phyloP scores from a whole-genome alignment of 495 filamentous ascomycete genomes.

The Penicillium nucicola region DNA sequence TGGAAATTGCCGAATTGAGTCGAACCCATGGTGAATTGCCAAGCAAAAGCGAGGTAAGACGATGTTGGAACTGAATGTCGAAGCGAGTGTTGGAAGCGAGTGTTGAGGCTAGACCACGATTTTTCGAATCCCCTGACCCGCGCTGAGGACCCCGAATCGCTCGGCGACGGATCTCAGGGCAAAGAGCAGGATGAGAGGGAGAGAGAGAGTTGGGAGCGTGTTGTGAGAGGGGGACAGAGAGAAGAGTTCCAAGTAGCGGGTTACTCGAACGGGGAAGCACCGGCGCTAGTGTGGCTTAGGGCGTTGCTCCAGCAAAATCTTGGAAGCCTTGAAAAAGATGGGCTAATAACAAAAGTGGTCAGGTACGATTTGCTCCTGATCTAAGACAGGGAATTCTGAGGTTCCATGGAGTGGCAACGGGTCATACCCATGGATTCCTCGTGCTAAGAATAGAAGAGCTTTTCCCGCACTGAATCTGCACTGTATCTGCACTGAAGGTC shows the following conservation, averaged over 20 bases:
- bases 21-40: slow-evolving; percentile 45
- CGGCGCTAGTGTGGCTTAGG: slow-evolving; percentile 7
- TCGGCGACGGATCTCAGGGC: slow-evolving; percentile 24
- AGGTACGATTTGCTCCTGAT: too few relatives aligned
- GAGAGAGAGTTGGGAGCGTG: neutral
- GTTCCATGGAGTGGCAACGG: neutral
- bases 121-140: slow-evolving; percentile 30
- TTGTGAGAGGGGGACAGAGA: neutral
- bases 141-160: slow-evolving; percentile 27
- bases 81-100: neutral
- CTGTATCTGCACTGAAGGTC: neutral
- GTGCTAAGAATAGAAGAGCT: slow-evolving; percentile 4
- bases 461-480: too few relatives aligned
- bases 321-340: neutral
- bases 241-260: neutral
- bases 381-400: neutral
- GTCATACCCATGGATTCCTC: neutral
- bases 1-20: slow-evolving; percentile 88
- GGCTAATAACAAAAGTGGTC: too few relatives aligned
- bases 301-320: neutral
- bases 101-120: slow-evolving; percentile 8
- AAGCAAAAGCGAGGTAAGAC: slow-evolving; percentile 14
- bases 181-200: neutral
- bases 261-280: slow-evolving; percentile 1
- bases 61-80: neutral